A percentile compares a stretch with the other conserved stretches of the same genome.
Conservation (phyloP, 495 filamentous ascomycete species). For the Trichoderma asperelloides region DNA sequence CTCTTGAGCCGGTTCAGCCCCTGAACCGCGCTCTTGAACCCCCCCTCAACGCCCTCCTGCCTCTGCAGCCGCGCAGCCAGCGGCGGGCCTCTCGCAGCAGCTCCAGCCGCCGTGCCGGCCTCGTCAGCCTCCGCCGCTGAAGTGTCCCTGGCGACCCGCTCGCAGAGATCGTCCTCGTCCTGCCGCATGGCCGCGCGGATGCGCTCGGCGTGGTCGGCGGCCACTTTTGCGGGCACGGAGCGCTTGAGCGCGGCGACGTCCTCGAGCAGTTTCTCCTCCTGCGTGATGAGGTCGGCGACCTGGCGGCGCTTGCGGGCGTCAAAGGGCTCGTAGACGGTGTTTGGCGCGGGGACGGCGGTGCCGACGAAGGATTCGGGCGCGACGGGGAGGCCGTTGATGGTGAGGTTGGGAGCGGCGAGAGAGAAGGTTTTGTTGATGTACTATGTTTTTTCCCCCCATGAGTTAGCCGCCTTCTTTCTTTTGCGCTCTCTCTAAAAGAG, state of each 20-base stretch:
- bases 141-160: background rate
- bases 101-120: conserved; percentile 14
- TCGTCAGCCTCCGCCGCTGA: conserved; percentile 18
- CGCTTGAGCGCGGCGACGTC: conserved; percentile 65
- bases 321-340: conserved; percentile 66
- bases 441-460: conserved; percentile 27
- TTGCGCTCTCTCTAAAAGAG: background rate
- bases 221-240: conserved; percentile 52
- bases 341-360: conserved; percentile 29
- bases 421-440: conserved; percentile 69
- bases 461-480: background rate
- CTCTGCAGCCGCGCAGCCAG: conserved; percentile 28
- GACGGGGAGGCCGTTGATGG: conserved; percentile 67
- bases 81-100: conserved; percentile 20
- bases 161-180: conserved; percentile 38
- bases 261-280: conserved; percentile 66
- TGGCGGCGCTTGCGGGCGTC: conserved; percentile 60
- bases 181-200: conserved; percentile 32
- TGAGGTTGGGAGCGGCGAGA: conserved; percentile 58
- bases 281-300: conserved; percentile 54
- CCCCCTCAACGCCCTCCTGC: conserved; percentile 40
- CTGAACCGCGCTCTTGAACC: conserved; percentile 42
- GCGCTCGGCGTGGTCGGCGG: conserved; percentile 44
- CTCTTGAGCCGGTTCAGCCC: conserved; percentile 44
- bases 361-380: conserved; percentile 36